phyloP scores from a whole-genome alignment of 768 basidiomycete genomes.

The Agrocybe chaxingu region DNA sequence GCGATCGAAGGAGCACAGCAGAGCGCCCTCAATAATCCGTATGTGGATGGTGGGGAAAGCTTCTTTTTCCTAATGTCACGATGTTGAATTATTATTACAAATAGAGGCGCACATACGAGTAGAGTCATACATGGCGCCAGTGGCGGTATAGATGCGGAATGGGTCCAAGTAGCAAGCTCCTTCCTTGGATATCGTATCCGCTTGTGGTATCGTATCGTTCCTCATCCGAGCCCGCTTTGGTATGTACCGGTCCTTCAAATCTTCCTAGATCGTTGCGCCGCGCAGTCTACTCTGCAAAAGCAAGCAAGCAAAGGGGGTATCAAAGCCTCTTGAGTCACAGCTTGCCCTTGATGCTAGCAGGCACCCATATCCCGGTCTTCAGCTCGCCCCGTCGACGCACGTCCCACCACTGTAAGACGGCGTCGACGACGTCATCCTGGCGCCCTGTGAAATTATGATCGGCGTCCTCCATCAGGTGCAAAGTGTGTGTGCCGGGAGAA shows the following conservation, averaged over 20 bases:
- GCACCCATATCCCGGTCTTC: conserved; percentile 60
- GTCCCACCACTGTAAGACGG: conserved; percentile 68
- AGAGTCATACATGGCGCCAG: not conserved
- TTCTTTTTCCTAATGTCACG: not conserved
- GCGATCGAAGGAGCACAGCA: not conserved
- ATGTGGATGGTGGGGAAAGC: not conserved
- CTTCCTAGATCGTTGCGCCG: not conserved
- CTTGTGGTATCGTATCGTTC: no score
- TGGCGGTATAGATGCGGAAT: not conserved
- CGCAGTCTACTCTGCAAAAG: not conserved
- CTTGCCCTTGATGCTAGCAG: conserved; percentile 42
- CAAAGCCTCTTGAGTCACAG: conserved; percentile 14
- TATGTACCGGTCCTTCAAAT: no score
- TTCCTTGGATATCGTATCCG: no score
- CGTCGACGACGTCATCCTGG: conserved; percentile 64
- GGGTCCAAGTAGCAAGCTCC: no score
- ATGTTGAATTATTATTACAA: not conserved
- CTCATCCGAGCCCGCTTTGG: no score
- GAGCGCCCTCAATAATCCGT: not conserved
- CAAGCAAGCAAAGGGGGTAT: not conserved
- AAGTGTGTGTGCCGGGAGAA: conserved; percentile 63
- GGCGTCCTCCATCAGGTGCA: conserved; percentile 68
- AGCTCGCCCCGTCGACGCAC: conserved; percentile 42
- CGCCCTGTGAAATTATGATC: conserved; percentile 78
- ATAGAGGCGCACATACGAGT: not conserved